Evolutionary conservation across 2,329 filamentous ascomycete species (phyloP), one percentile per base, ranked within the genome.

Genomic region (Raffaelea arxii): DNA sequence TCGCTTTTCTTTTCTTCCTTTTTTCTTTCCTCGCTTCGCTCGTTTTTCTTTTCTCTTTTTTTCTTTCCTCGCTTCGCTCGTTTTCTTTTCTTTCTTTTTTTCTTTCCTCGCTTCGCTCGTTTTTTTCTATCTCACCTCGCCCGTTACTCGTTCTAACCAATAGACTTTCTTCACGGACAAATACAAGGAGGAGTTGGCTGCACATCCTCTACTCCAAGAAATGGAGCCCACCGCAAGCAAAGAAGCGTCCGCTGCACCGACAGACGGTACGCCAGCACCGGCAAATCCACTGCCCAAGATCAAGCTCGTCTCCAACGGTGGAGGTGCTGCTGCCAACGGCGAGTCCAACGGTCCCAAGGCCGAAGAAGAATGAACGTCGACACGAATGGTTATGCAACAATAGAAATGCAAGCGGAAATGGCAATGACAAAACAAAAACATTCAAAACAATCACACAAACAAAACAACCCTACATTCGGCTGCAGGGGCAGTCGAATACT

Each of bases 81-180:
- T n/a, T n/a, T 16, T 18, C 3, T 12, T 14, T 50, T 25, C 16
- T n/a, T 14, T 22, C 9, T 22, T 27, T 30, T 19, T 25, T 12
- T 25, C 14, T 25, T 2, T 27, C 18, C n/a, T n/a, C n/a, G n/a
- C n/a, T n/a, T n/a, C n/a, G n/a, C n/a, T n/a, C n/a, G n/a, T n/a
- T n/a, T 16, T 18, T 3, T 12, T 14, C 49, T 25, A 12, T n/a
- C 11, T 22, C 9, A 18, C 24, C 22, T 19, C n/a, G n/a, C n/a
- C n/a, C n/a, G n/a, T 25, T 12, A 18, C 14, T 25, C 2, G 23
- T 22, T 18, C 45, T 49, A 41, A 53, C 50, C 6, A 7, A 14
- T 21, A 82, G 78, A 69, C 75, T 61, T 79, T 72, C 59, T 80
- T 78, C 62, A 70, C 70, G 45, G 62, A 62, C 21, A 71, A 70